Conservation (phyloP, 495 filamentous ascomycete species). For the Aspergillus steynii region DNA sequence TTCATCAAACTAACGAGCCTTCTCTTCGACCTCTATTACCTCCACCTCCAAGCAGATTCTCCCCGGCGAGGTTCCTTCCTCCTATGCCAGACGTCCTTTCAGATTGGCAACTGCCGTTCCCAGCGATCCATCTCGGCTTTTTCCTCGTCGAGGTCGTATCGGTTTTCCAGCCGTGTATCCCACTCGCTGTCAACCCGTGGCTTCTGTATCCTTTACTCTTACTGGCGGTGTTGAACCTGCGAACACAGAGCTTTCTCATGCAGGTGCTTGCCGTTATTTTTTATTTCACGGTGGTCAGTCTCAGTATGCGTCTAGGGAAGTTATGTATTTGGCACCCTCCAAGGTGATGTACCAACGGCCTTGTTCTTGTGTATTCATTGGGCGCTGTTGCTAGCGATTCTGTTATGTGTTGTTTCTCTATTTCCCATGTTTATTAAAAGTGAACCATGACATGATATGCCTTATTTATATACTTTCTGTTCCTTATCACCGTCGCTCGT, state of each 20-base stretch:
- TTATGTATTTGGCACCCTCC: slow-evolving; percentile 37
- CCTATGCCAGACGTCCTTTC: slow-evolving; percentile 10
- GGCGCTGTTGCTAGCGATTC: not conserved
- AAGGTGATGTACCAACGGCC: slow-evolving; percentile 1
- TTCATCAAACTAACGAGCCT: not conserved
- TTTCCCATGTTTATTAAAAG: not conserved
- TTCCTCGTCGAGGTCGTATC: slow-evolving; percentile 60
- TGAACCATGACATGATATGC: not conserved
- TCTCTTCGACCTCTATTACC: slow-evolving; percentile 60
- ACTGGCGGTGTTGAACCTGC: slow-evolving; percentile 56
- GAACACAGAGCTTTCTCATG: slow-evolving; percentile 22
- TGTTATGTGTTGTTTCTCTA: not conserved
- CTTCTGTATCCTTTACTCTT: slow-evolving; percentile 61
- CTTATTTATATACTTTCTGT: not conserved
- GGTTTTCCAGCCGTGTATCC: slow-evolving; percentile 59
- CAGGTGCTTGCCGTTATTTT: slow-evolving; percentile 29
- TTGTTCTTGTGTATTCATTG: not conserved
- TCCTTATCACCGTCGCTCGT: no score
- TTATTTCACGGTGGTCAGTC: slow-evolving; percentile 34
- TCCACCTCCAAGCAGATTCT: slow-evolving; percentile 41
- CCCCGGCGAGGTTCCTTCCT: slow-evolving; percentile 26
- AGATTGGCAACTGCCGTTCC: slow-evolving; percentile 25
- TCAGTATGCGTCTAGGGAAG: slow-evolving; percentile 32
- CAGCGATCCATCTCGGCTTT: slow-evolving; percentile 39
- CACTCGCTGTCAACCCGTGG: slow-evolving; percentile 58